These are phyloP conservation scores for Apiotrichum montevideense DNA, from an alignment of 1,284 basidiomycete species.

Conservation along the genomic window DNA sequence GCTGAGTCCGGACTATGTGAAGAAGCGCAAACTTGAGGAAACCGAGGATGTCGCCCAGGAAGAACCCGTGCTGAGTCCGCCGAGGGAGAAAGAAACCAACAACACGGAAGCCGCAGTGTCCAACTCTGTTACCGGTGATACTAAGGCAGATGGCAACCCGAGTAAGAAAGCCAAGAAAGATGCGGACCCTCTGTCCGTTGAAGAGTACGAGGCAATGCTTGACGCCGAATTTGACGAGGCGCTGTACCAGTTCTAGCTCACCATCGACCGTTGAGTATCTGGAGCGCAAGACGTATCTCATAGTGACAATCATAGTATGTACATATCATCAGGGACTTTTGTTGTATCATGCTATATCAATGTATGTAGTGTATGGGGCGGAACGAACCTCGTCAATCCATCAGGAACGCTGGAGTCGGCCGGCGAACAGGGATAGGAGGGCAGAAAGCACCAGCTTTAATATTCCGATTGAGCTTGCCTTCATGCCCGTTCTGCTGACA, in stretches of 20 bases:
- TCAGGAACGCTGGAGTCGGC: constrained; percentile 2
- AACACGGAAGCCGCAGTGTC: background rate
- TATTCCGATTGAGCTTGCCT: constrained; percentile 18
- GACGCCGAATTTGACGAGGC: constrained; percentile 22
- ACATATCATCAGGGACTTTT: background rate
- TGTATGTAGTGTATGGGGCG: constrained; percentile 19
- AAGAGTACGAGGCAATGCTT: constrained; percentile 40
- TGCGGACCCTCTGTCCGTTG: constrained; percentile 21
- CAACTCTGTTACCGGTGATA: no score
- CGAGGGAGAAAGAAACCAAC: constrained; percentile 6
- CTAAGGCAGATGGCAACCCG: background rate
- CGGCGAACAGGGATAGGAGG: constrained; percentile 13
- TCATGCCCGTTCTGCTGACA: constrained; percentile 4
- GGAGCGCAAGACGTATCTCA: no score
- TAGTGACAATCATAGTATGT: no score
- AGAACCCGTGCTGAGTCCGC: background rate
- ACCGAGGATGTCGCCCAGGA: no score
- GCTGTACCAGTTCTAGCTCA: constrained; percentile 1
- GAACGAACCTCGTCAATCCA: constrained; percentile 30
- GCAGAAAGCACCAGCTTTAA: constrained; percentile 30
- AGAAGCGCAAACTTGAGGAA: background rate
- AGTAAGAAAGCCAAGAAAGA: constrained; percentile 8
- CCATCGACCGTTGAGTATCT: background rate
- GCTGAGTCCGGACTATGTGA: constrained; percentile 44
- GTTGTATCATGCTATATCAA: background rate